Conservation (phyloP, 106 monocot species). For the Posidonia australis region DNA sequence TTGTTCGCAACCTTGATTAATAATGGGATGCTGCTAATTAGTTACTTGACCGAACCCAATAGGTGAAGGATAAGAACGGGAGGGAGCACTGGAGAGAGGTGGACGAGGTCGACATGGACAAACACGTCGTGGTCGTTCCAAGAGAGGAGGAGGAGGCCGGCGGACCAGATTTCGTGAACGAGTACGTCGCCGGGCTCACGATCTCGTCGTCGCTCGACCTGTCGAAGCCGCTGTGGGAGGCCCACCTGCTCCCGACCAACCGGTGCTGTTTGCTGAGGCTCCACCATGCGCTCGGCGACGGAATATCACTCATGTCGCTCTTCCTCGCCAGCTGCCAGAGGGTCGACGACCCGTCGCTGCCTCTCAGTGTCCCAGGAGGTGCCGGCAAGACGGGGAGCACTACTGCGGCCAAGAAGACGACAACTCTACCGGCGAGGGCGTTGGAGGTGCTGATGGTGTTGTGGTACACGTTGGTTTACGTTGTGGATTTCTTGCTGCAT, state of each 20-base stretch:
- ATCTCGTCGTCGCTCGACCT: slow-evolving; percentile 7
- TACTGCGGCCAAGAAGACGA: neutral
- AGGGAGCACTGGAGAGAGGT: slow-evolving; percentile 16
- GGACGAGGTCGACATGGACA: slow-evolving; percentile 9
- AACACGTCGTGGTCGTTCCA: slow-evolving; percentile 8
- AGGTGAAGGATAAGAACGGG: slow-evolving; percentile 12
- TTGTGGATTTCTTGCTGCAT: slow-evolving; percentile 3
- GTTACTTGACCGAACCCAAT: neutral
- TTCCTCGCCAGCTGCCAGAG: slow-evolving; percentile 16
- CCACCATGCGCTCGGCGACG: slow-evolving; percentile 31
- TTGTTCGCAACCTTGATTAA: neutral
- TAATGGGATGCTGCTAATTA: neutral
- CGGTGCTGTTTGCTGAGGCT: slow-evolving; percentile 8
- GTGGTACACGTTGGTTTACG: slow-evolving; percentile 14
- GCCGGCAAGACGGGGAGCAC: neutral
- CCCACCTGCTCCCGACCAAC: slow-evolving; percentile 6
- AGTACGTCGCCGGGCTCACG: slow-evolving; percentile 15
- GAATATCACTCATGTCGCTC: slow-evolving; percentile 16
- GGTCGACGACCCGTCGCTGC: slow-evolving; percentile 7
- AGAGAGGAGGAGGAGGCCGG: slow-evolving; percentile 12
- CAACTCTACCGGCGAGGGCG: neutral
- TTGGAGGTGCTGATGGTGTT: slow-evolving; percentile 6
- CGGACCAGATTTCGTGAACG: slow-evolving; percentile 5
- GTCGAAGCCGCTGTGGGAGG: slow-evolving; percentile 19
- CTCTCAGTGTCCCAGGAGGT: slow-evolving; percentile 7